Conservation (phyloP, 208 protist genomes). For the Endotrypanum monterogeii region DNA sequence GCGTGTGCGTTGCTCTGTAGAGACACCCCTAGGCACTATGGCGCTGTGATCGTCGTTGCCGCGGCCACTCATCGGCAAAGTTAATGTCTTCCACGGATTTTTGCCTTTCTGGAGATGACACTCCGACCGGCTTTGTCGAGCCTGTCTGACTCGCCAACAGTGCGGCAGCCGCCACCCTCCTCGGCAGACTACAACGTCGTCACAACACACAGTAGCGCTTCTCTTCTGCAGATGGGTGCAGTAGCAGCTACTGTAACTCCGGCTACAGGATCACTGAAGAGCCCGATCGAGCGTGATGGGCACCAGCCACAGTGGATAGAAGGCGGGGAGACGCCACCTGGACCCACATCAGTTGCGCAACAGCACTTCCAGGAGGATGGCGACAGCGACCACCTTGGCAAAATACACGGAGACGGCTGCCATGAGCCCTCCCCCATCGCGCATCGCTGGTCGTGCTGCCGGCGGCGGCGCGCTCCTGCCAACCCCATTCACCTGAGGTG, state of each 20-base stretch:
- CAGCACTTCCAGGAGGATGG: background rate
- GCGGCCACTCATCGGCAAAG: constrained; percentile 21
- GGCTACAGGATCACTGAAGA: too few relatives aligned
- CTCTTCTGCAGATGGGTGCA: background rate
- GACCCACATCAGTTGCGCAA: background rate
- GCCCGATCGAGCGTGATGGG: too few relatives aligned
- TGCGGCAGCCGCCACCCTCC: background rate
- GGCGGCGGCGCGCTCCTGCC: background rate
- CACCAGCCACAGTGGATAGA: too few relatives aligned
- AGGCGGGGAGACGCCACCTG: background rate
- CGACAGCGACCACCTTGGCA: background rate
- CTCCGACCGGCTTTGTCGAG: background rate
- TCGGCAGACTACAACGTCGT: constrained; percentile 35
- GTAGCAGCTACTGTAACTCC: background rate
- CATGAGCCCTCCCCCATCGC: too few relatives aligned
- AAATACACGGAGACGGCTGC: background rate
- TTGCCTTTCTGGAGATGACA: constrained; percentile 17
- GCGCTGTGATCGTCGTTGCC: background rate
- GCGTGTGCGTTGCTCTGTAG: constrained; percentile 3
- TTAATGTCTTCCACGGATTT: constrained; percentile 39
- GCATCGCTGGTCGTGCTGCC: background rate
- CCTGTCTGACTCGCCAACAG: too few relatives aligned
- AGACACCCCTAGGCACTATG: background rate
- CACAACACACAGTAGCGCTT: constrained; percentile 20
- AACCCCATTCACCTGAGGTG: background rate